Evolutionary conservation across 805 yeast genomes (phyloP), one percentile per base, ranked within the genome.

Genomic region (Zygoascus ofunaensis): DNA sequence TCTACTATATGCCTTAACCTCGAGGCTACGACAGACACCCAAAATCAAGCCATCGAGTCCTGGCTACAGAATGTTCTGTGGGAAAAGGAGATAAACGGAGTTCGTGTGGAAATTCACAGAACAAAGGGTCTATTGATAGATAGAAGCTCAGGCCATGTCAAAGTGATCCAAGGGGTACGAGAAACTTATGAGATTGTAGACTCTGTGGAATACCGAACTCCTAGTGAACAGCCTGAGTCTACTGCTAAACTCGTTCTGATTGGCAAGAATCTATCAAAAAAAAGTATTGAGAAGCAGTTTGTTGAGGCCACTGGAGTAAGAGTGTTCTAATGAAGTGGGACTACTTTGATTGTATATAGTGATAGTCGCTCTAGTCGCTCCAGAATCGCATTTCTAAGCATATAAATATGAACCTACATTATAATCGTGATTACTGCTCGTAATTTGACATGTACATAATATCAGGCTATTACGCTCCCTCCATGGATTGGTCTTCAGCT

Each of bases 81-180:
- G 97, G 92, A 76, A 54, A 71, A 65, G 46, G 64, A 54, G 18
- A 68, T 70, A 26, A 68, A 64, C 21, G 73, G 50, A 2, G 46
- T 63, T 2, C 61, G 62, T 24, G 71, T 76, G 3, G 96, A 87
- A 49, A 71, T 92, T 2, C 95, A 87, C 53, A 66, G 97, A 49
- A 66, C 82, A 2, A 92, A 92, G 59, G 97, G 96, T 1, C 61
- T 85, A 7, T 50, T 87, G 5, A 72, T 79, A 2, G 54, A 60
- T n/a, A 57, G 61, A 5, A 54, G 58, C 1, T 51, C 58, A 2
- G 56, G 61, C 2, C 53, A 60, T 4, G 77, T 72, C 19, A 71
- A 74, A 50, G 83, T 87, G 5, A 64, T 92, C 8, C 98, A 92
- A 60, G 97, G 94, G 10, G 98, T 92, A 0, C 71, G 97, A 48